Evolutionary conservation across 441 rosid genomes (phyloP).

Genomic region (Jatropha podagrica): DNA sequence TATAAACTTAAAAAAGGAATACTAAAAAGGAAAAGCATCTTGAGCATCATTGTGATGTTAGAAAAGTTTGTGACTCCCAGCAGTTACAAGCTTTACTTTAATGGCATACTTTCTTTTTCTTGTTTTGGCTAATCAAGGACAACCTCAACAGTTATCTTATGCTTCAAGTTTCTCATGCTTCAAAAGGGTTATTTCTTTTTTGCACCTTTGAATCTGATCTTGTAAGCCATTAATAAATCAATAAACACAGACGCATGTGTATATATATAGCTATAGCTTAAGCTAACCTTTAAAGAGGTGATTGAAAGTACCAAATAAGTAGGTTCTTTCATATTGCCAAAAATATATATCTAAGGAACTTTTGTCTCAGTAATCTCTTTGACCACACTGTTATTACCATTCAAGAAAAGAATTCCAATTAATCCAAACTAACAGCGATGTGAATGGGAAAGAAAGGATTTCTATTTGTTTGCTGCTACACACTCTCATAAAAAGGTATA

Average conservation of each 20-base stretch:
- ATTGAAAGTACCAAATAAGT: not conserved
- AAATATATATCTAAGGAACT: no score
- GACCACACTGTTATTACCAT: no score
- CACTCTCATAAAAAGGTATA: not conserved
- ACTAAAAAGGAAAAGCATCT: slow-evolving; percentile 43
- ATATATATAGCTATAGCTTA: slow-evolving; percentile 9
- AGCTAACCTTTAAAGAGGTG: not conserved
- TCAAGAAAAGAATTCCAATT: not conserved
- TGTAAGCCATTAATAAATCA: slow-evolving; percentile 24
- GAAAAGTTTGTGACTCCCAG: slow-evolving; percentile 23
- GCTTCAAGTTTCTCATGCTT: slow-evolving; percentile 30
- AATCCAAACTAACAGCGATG: not conserved
- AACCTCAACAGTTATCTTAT: slow-evolving; percentile 33
- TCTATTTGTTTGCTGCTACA: not conserved
- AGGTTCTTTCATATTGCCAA: not conserved
- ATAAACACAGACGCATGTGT: not conserved
- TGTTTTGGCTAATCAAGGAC: slow-evolving; percentile 50
- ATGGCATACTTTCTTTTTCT: slow-evolving; percentile 29
- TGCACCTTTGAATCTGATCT: slow-evolving; percentile 43
- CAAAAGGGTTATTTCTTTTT: slow-evolving; percentile 33
- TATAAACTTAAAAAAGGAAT: slow-evolving; percentile 20
- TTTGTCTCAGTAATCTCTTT: no score
- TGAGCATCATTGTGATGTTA: slow-evolving; percentile 39
- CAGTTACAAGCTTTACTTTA: slow-evolving; percentile 21
- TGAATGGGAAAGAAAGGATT: no score